phyloP scores from a whole-genome alignment of 192 early-diverging fungal genomes.

The Backusella luteola region DNA sequence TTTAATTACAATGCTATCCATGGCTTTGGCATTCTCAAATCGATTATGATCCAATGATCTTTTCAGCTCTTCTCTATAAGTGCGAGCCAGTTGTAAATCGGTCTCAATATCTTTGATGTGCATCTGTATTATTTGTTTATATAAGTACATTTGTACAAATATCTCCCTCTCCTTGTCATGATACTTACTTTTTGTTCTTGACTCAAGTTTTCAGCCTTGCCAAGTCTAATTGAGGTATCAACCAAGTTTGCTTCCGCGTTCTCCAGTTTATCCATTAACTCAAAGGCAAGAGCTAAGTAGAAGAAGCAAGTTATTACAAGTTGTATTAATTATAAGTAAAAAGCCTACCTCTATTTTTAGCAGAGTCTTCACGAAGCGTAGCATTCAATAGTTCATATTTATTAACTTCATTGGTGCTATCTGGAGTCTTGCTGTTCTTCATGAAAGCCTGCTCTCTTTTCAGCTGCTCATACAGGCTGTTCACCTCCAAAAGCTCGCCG shows the following conservation, averaged over 20 bases:
- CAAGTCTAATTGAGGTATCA: not conserved
- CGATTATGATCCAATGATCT: not conserved
- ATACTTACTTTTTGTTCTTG: not conserved
- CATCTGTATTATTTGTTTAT: too few relatives aligned
- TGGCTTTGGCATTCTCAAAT: not conserved
- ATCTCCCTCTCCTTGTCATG: too few relatives aligned
- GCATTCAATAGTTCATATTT: too few relatives aligned
- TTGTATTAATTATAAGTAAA: not conserved
- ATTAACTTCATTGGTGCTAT: not conserved
- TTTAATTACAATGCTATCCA: not conserved
- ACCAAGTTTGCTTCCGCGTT: not conserved
- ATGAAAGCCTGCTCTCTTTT: not conserved
- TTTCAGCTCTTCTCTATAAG: not conserved
- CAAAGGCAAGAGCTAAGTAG: not conserved
- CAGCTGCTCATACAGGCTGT: not conserved
- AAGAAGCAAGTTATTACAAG: too few relatives aligned
- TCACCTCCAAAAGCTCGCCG: not conserved
- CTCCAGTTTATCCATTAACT: not conserved
- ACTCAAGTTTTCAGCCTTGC: not conserved
- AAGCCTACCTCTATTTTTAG: not conserved
- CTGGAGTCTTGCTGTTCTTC: not conserved
- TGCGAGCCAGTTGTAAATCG: not conserved
- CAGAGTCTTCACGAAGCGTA: not conserved
- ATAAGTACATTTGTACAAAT: too few relatives aligned
- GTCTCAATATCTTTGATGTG: too few relatives aligned